Base-by-base conservation (phyloP, 331 rosid species). In the Cydonia oblonga region DNA sequence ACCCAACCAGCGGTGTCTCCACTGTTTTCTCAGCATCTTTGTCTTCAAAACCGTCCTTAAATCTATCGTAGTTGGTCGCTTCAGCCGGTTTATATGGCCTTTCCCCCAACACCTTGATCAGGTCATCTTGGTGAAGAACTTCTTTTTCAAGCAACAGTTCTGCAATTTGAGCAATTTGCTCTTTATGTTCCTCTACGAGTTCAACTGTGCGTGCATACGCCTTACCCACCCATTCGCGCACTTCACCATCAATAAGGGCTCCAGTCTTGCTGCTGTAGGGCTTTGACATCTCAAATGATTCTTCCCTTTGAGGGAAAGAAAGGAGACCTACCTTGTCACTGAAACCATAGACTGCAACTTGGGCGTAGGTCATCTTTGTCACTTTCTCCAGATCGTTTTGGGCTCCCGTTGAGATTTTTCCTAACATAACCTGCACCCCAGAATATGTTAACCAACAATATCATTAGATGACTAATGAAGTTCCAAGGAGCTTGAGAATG, bases 291-390 rank as follows among this genome's bases (percentile, higher is more conserved):
- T 80, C 96, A 75, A 81, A 78, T 0, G 85, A 4, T 32, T 87
- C 96, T 6, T 87, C 96, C 40, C 78, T 83, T 44, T 75, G 87
- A 60, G 98, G 98, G 75, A 90, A 92, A 29, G 98, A 90, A 54
- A 92, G 92, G 74, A 88, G 96, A 11, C 96, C 98, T 19, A 92
- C 98, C 80, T 92, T 92, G n/a, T 90, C 96, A 6, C 98, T 92
- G 30, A 92, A 92, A 57, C 98, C 98, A 59, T 90, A 90, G 18
- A 90, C 82, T 18, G 98, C 91, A 10, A 92, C 98, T 84, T 92
- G 98, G 30, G 92, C 96, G 69, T 92, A 92, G 3, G 98, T 92
- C 92, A 92, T 84, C 87, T 88, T 88, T 24, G 98, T 92, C 73
- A 92, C 98, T 76, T 90, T 92, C 76, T 92, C 98, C 85, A 90